These are phyloP conservation scores for Eleusine coracana DNA, from an alignment of 176 grass and related monocot species.

Conservation along the genomic window DNA sequence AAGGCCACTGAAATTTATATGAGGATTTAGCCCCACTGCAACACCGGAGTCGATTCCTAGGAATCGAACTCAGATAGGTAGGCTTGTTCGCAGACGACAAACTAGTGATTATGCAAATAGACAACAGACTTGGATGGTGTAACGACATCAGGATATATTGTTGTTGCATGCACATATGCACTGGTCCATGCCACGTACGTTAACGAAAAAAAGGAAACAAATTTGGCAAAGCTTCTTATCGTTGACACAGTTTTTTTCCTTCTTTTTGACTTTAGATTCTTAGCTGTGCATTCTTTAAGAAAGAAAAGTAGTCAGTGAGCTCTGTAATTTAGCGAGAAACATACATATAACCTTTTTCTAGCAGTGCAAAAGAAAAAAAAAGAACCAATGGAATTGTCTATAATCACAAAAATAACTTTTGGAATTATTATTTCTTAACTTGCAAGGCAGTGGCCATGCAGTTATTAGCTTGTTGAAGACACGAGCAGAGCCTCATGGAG, in stretches of 20 bases:
- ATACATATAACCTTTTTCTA: slow-evolving; percentile 14
- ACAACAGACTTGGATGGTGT: not conserved
- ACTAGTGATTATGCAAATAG: not conserved
- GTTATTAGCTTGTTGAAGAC: not conserved
- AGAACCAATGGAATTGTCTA: not conserved
- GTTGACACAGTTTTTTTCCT: not conserved
- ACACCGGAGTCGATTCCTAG: too few relatives aligned
- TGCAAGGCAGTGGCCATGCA: not conserved
- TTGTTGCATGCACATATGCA: slow-evolving; percentile 36
- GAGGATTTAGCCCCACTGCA: too few relatives aligned
- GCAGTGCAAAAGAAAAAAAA: not conserved
- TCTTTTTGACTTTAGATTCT: not conserved
- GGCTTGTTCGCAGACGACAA: not conserved
- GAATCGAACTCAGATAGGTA: too few relatives aligned
- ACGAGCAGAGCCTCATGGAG: too few relatives aligned
- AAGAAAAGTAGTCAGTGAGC: not conserved
- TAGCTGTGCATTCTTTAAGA: not conserved
- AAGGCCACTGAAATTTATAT: too few relatives aligned
- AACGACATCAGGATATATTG: not conserved
- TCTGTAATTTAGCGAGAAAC: not conserved
- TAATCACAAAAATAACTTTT: not conserved
- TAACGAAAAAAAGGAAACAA: not conserved
- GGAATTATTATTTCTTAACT: not conserved
- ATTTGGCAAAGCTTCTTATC: not conserved
- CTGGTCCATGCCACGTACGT: slow-evolving; percentile 19